Evolutionary conservation across 768 basidiomycete genomes (phyloP), one percentile per base, ranked within the genome.

Genomic region (Zangia roseola): DNA sequence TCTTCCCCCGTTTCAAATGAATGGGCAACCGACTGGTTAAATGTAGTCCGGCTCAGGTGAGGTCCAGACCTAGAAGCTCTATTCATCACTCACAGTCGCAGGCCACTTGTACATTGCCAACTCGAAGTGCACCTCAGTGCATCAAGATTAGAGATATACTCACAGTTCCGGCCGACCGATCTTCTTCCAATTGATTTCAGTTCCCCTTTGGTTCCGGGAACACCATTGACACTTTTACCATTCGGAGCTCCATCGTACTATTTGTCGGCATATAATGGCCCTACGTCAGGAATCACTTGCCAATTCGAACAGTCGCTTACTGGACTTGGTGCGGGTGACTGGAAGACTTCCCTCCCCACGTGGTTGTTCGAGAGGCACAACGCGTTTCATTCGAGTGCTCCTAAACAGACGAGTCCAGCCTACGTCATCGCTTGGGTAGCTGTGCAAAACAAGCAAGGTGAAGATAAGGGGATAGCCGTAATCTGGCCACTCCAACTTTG

Each of bases 391-490:
- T 39, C 50, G 31, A 56, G 58, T 43, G 52, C 31, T 25, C 60
- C 39, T 47, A 56, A 57, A 45, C 45, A 47, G 39, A 43, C 49
- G 33, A 48, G 34, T 36, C 64, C 65, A 3, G 56, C 57, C 14
- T 88, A 81, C 62, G 65, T 88, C 38, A 81, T 91, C 44, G 86
- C 79, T 4, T 91, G 84, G 83, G 74, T 90, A 31, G 77, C 75
- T 26, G 84, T 91, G 17, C 80, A 88, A 64, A 88, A 88, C 58
- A 83, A 78, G 53, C 87, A 86, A 54, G 87, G 86, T 26, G 88
- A 91, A 62, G 86, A 88, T 55, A 90, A 89, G 57, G 88, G 88
- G 1, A 69, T 88, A 25, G 72, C 78, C n/a, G 71, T 86, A 41
- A 81, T 91, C 53, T 91, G 88, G 73, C 89, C 90, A 2, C 67